Evolutionary conservation across 1,284 basidiomycete species (phyloP).

Genomic region (Leccinum angustisporum): DNA sequence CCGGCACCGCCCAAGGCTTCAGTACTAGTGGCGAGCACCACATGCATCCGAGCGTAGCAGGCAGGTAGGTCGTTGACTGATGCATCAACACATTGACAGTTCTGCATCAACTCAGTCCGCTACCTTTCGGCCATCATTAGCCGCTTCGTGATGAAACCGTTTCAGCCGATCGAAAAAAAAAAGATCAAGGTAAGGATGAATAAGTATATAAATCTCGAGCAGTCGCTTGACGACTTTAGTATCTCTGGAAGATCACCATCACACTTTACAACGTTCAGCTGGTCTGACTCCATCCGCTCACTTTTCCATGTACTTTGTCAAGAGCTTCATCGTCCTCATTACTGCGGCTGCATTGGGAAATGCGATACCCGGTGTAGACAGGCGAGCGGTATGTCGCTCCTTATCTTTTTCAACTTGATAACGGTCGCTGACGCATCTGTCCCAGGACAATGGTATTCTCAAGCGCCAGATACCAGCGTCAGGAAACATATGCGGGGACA

Average conservation of each 20-base stretch:
- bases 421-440: not conserved
- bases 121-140: not conserved
- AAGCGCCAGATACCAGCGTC: not conserved
- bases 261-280: not conserved
- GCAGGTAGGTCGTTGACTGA: not conserved
- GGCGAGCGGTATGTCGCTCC: constrained; percentile 8
- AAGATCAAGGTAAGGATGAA: not conserved
- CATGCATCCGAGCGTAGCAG: not conserved
- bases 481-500: not conserved
- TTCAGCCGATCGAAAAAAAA: not conserved
- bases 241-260: not conserved
- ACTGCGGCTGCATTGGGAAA: not conserved
- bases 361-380: constrained; percentile 2
- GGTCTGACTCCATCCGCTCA: not conserved
- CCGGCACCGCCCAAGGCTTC: too few relatives aligned
- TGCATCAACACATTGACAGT: not conserved
- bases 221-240: not conserved
- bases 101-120: not conserved
- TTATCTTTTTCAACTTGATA: not conserved
- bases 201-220: not conserved
- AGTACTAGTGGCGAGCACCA: too few relatives aligned
- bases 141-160: not conserved
- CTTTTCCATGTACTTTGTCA: constrained; percentile 1
- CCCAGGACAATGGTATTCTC: not conserved
- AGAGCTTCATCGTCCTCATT: not conserved